Evolutionary conservation across 2,329 filamentous ascomycete genomes (phyloP).

Genomic region (Aulographum hederae): DNA sequence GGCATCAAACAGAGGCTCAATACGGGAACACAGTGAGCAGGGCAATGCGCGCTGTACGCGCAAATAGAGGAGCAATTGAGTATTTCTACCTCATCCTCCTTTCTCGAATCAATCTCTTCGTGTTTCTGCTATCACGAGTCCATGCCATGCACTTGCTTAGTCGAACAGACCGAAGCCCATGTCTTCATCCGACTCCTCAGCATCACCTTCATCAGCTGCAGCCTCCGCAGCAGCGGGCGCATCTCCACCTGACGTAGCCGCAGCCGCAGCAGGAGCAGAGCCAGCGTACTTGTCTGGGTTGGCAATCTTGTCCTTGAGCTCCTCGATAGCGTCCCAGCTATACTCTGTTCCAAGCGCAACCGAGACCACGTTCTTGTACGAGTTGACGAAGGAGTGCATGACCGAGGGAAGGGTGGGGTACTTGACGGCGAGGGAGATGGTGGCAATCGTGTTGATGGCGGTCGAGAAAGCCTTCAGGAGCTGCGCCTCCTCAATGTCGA

Average conservation of each 20-base stretch:
- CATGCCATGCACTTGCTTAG: too few relatives aligned
- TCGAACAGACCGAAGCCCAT: slow-evolving; percentile 37
- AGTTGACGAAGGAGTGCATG: slow-evolving; percentile 91
- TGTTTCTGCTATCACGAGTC: too few relatives aligned
- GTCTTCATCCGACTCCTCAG: slow-evolving; percentile 41
- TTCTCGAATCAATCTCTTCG: too few relatives aligned
- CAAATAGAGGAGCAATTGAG: too few relatives aligned
- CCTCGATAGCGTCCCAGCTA: slow-evolving; percentile 87
- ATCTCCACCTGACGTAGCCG: slow-evolving; percentile 31
- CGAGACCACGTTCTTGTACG: slow-evolving; percentile 91
- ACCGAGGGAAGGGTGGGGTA: slow-evolving; percentile 94
- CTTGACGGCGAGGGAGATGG: slow-evolving; percentile 79
- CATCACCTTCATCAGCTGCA: slow-evolving; percentile 40
- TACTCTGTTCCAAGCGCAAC: slow-evolving; percentile 81
- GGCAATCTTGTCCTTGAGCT: slow-evolving; percentile 98
- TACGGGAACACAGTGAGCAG: too few relatives aligned
- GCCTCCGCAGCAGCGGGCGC: slow-evolving; percentile 20
- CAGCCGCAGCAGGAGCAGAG: slow-evolving; percentile 48
- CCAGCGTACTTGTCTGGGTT: slow-evolving; percentile 95
- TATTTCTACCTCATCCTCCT: too few relatives aligned
- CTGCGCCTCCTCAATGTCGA: slow-evolving; percentile 91
- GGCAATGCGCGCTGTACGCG: too few relatives aligned
- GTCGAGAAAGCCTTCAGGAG: slow-evolving; percentile 66
- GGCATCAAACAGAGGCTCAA: too few relatives aligned
- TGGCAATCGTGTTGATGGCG: slow-evolving; percentile 74